These are phyloP conservation scores for Leishmania tropica DNA, from an alignment of 208 protist genomes.

Conservation along the genomic window DNA sequence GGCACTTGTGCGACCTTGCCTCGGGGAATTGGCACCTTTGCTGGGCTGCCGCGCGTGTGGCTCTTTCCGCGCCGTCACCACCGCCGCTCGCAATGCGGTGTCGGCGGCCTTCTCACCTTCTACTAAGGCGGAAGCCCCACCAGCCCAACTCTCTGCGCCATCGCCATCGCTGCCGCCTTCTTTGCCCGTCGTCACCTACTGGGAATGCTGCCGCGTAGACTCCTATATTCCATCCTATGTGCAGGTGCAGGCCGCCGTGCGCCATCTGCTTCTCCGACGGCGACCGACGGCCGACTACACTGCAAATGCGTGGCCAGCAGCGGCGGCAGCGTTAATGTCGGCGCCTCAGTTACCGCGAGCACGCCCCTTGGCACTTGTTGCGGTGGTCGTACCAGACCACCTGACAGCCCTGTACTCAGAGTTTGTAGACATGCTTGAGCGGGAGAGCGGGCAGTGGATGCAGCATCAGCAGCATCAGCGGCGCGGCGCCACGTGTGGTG, in stretches of 20 bases:
- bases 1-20: neutral
- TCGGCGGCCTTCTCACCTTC: too few species aligned
- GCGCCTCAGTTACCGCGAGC: neutral
- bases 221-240: constrained; percentile 46
- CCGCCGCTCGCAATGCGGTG: neutral
- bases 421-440: constrained; percentile 23
- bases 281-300: constrained; percentile 11
- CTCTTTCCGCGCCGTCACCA: constrained; percentile 7
- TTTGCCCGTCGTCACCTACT: constrained; percentile 1
- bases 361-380: constrained; percentile 23
- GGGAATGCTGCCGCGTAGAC: constrained; percentile 68
- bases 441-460: neutral
- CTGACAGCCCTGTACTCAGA: constrained; percentile 32
- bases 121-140: neutral
- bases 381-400: constrained; percentile 43
- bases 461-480: neutral
- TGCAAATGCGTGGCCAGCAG: neutral
- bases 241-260: constrained; percentile 56
- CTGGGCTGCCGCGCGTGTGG: constrained; percentile 4
- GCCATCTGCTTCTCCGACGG: constrained; percentile 39
- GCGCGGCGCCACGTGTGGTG: neutral
- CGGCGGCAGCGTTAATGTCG: neutral
- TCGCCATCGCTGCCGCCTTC: neutral
- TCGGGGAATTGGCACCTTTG: constrained; percentile 11
- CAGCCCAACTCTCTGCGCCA: neutral